Evolutionary conservation across 768 basidiomycete species (phyloP).

Genomic region (Gelatoporia subvermispora): DNA sequence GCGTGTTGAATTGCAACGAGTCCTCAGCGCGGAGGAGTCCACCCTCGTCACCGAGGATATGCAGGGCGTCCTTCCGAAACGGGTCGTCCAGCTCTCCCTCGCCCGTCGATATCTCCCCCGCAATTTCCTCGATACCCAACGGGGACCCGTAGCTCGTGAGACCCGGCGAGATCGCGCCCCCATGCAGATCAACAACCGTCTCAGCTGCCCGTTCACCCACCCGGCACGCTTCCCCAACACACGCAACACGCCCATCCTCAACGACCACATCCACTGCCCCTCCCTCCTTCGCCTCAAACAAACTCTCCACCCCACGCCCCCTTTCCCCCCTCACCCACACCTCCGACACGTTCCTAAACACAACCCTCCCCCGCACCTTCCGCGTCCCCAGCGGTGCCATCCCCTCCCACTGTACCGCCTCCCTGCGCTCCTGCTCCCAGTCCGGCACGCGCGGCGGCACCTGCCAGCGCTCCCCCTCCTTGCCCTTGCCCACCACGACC

Average conservation of each 20-base stretch:
- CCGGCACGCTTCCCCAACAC: conserved; percentile 26
- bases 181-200: conserved; percentile 53
- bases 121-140: conserved; percentile 68
- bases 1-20: conserved; percentile 64
- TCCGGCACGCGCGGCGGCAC: conserved; percentile 55
- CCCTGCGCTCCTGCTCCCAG: conserved; percentile 62
- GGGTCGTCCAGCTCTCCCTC: conserved; percentile 65
- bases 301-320: too few species aligned
- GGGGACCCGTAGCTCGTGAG: conserved; percentile 68
- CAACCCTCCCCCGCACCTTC: conserved; percentile 35
- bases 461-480: conserved; percentile 26
- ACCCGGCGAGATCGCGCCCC: conserved; percentile 66
- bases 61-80: conserved; percentile 39
- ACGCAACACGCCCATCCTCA: conserved; percentile 34
- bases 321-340: conserved; percentile 20
- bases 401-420: conserved; percentile 63
- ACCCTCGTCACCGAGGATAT: conserved; percentile 45
- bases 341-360: conserved; percentile 61
- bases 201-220: conserved; percentile 33
- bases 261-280: conserved; percentile 30
- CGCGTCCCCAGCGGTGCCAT: conserved; percentile 62
- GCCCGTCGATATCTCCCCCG: conserved; percentile 59
- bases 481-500: conserved; percentile 18
- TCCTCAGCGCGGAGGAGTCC: conserved; percentile 64
- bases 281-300: conserved; percentile 7